phyloP scores from a whole-genome alignment of 2,329 filamentous ascomycete genomes.

The Pyricularia sp. region DNA sequence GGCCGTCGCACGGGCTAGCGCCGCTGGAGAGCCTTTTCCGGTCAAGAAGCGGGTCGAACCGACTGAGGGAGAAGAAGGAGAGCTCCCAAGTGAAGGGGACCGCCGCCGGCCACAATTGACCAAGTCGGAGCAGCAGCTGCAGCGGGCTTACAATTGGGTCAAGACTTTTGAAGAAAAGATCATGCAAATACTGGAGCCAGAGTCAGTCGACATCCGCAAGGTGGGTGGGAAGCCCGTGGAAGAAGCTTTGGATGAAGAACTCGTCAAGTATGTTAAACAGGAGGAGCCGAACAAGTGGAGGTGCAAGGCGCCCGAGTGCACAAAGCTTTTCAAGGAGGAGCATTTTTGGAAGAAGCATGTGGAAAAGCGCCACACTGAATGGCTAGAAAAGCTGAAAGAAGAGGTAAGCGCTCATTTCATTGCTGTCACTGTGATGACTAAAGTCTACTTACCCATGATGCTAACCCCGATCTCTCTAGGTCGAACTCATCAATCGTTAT shows the following conservation, averaged over 20 bases:
- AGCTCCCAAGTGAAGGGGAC: conserved; percentile 54
- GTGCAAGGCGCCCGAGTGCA: conserved; percentile 92
- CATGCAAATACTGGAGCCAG: conserved; percentile 82
- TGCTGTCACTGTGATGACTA: background rate
- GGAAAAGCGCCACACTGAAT: conserved; percentile 89
- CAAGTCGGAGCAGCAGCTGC: conserved; percentile 84
- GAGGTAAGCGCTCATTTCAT: conserved; percentile 52
- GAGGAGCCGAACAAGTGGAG: conserved; percentile 96
- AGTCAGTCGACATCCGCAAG: conserved; percentile 78
- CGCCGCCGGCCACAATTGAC: conserved; percentile 61
- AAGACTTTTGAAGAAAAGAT: conserved; percentile 98
- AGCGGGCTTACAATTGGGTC: conserved; percentile 97
- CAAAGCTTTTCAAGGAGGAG: conserved; percentile 94
- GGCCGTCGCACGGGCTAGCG: conserved; percentile 77
- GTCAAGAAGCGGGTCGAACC: conserved; percentile 58
- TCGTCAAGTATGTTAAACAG: conserved; percentile 84
- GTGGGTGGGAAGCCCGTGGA: conserved; percentile 81
- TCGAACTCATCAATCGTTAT: conserved; percentile 86
- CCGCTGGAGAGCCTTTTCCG: conserved; percentile 73
- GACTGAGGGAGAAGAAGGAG: conserved; percentile 51
- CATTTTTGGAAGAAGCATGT: conserved; percentile 98
- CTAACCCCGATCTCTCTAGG: conserved; percentile 34
- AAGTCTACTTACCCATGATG: background rate
- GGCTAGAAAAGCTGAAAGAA: conserved; percentile 68
- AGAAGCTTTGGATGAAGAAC: conserved; percentile 78